Evolutionary conservation across 208 protist genomes (phyloP).

Genomic region (Vickermania ingenoplastis): DNA sequence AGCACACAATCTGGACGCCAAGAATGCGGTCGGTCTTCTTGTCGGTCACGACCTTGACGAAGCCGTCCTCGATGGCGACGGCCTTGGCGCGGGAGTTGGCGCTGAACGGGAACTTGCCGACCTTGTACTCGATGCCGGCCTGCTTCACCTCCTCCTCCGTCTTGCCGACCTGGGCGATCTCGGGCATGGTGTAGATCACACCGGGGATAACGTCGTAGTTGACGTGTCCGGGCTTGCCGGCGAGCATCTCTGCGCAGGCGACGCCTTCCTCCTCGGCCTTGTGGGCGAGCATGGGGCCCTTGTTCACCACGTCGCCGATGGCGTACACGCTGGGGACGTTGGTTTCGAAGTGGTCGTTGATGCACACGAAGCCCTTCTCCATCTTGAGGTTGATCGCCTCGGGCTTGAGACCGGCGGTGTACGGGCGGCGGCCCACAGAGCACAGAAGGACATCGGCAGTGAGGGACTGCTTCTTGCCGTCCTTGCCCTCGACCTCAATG

Average conservation of each 20-base stretch:
- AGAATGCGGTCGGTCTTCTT: constrained; percentile 96
- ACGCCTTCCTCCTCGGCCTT: constrained; percentile 99
- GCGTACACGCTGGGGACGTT: constrained; percentile 95
- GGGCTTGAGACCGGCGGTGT: constrained; percentile 91
- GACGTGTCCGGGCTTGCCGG: constrained; percentile 90
- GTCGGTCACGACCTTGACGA: constrained; percentile 96
- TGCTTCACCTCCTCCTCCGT: constrained; percentile 96
- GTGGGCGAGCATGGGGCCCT: constrained; percentile 99
- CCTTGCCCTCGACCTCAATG: constrained; percentile 88
- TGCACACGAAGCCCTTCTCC: constrained; percentile 87
- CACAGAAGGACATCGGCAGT: constrained; percentile 93
- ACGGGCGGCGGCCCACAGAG: constrained; percentile 94
- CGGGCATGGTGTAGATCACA: constrained; percentile 99
- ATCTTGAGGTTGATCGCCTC: constrained; percentile 90
- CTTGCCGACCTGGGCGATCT: constrained; percentile 97
- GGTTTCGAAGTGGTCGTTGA: constrained; percentile 94
- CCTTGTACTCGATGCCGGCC: constrained; percentile 88
- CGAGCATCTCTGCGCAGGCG: constrained; percentile 89
- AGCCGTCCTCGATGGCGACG: constrained; percentile 91
- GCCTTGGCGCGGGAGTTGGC: constrained; percentile 98
- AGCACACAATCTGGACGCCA: constrained; percentile 97
- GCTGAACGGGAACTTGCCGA: constrained; percentile 97
- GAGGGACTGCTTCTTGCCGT: constrained; percentile 77
- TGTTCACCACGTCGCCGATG: constrained; percentile 97
- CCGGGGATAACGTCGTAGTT: constrained; percentile 98